phyloP scores from a whole-genome alignment of 257 asterid genomes.

The Dorcoceras hygrometricum region DNA sequence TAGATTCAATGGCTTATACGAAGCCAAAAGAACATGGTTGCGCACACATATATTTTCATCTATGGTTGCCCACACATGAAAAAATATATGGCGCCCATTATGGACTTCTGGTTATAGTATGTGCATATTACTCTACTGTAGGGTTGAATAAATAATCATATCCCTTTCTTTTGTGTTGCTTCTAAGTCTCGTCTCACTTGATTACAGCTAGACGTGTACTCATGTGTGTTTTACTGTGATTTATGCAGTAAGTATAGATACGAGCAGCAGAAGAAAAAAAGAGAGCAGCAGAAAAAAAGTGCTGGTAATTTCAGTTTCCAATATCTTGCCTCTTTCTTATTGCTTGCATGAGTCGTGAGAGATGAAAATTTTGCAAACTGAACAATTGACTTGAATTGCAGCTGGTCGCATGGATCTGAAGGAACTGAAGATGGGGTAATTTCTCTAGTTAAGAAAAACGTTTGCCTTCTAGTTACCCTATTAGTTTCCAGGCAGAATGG shows the following conservation, averaged over 20 bases:
- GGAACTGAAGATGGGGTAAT: conserved; percentile 99
- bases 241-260: conserved; percentile 74
- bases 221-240: conserved; percentile 13
- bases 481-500: not conserved
- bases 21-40: too few species aligned
- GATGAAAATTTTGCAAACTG: conserved; percentile 22
- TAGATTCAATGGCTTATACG: too few species aligned
- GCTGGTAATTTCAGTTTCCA: conserved; percentile 41
- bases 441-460: not conserved
- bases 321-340: conserved; percentile 2
- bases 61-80: too few species aligned
- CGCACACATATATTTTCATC: too few species aligned
- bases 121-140: too few species aligned
- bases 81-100: too few species aligned
- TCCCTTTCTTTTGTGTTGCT: not conserved
- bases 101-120: too few species aligned
- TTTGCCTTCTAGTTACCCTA: not conserved
- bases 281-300: conserved; percentile 95
- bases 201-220: conserved; percentile 15
- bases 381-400: conserved; percentile 41
- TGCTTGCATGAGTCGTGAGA: conserved; percentile 18
- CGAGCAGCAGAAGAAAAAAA: conserved; percentile 90
- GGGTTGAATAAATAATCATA: too few species aligned
- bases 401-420: conserved; percentile 93
- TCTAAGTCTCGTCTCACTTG: not conserved